Base-by-base conservation (phyloP, 345 rosid species). In the Bruguiera gymnorhiza region DNA sequence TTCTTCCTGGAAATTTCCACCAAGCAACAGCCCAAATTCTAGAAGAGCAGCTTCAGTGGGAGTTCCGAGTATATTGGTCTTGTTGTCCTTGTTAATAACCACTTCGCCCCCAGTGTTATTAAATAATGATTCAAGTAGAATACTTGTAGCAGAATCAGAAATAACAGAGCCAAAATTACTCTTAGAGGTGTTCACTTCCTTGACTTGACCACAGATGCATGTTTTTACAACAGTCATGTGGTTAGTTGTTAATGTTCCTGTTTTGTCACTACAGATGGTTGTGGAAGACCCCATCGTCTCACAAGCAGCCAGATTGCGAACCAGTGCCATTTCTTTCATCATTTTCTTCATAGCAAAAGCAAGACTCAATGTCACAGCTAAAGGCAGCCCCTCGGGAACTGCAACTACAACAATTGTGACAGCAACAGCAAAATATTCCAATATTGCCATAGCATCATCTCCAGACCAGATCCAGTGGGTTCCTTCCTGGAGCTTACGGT, bases 221-320 rank as follows among this genome's bases (percentile, higher is more conserved):
- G 97, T 83, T 80, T 91, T 93, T 73, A 91, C 97, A 0, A 91
- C 92, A 2, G 97, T 89, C 97, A 91, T 91, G 68, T 78, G 97
- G 78, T 89, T 91, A 31, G 98, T 91, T 8, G 98, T 93, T 54
- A 93, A 83, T 4, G 96, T 93, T 34, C 98, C 98, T 0, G 97
- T 93, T 75, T 91, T 93, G 73, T 91, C 98, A 8, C 98, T 93
- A 46, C 97, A 93, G 66, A 91, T 91, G n/a, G 84, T 89, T 5
- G 98, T 89, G 27, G 91, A 89, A 13, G 98, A 93, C 51, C 98
- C 98, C 98, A 93, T 93, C 4, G 98, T 93, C 81, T 89, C 97
- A 72, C 98, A 93, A 63, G 98, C 98, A 9, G 96, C 98, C 48
- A 93, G 82, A 75, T 93, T 89, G 3, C 97, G 79, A 13, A 93